Percentiles rank a stretch among this genome's conserved stretches.
Evolutionary conservation across 306 rosid species (phyloP).

Genomic region (Sesbania bispinosa): DNA sequence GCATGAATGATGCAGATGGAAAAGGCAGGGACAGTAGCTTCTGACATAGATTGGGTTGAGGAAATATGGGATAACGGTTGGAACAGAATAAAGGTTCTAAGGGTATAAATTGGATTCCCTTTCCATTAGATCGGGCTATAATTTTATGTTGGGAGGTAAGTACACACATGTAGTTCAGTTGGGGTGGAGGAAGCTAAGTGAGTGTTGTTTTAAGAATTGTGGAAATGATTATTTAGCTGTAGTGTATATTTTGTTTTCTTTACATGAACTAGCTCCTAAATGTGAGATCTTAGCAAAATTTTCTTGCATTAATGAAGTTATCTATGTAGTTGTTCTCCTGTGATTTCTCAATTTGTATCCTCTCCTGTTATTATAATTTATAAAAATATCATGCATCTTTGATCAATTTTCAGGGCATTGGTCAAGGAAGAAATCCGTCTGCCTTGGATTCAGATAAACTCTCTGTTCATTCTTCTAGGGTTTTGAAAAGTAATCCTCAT

Average conservation of each 20-base stretch:
- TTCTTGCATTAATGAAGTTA: constrained; percentile 8
- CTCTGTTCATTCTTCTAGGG: constrained; percentile 88
- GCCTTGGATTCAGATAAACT: constrained; percentile 79
- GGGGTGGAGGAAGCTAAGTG: background rate
- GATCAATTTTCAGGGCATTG: constrained; percentile 59
- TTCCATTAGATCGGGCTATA: constrained; percentile 3
- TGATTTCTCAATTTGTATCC: constrained; percentile 1
- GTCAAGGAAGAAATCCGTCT: constrained; percentile 57
- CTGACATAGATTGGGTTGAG: background rate
- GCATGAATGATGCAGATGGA: background rate
- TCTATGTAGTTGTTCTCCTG: background rate
- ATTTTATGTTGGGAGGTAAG: background rate
- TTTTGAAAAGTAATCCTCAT: constrained; percentile 57
- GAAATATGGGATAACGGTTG: background rate
- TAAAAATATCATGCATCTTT: constrained; percentile 24
- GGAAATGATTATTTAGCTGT: background rate
- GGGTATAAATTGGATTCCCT: background rate
- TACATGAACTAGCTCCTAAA: background rate
- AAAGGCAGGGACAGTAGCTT: background rate
- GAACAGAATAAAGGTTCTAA: background rate
- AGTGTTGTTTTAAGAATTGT: background rate
- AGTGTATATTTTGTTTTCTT: background rate
- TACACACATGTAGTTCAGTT: background rate
- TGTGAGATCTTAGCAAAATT: background rate
- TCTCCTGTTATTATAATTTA: constrained; percentile 19